Percentiles rank a stretch among this genome's conserved stretches.
Evolutionary conservation across 371 early-diverging fungal genomes (phyloP).

Genomic region (Syncephalastrum contaminatum): DNA sequence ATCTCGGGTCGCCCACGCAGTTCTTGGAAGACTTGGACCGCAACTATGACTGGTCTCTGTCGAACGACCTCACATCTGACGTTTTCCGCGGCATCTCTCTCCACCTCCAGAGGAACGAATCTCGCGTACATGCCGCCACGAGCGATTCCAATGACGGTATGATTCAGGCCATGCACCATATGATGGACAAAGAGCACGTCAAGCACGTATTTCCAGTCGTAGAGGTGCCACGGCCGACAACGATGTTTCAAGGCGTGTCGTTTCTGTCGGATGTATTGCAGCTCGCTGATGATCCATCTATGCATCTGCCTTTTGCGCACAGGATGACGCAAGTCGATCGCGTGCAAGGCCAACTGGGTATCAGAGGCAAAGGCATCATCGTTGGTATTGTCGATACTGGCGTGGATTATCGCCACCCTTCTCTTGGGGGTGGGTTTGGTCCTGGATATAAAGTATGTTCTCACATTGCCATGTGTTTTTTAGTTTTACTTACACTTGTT

Average conservation of each 20-base stretch:
- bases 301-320: slow-evolving; percentile 13
- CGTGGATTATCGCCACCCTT: slow-evolving; percentile 64
- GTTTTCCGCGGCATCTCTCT: slow-evolving; percentile 41
- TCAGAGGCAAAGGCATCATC: slow-evolving; percentile 60
- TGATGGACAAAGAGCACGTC: slow-evolving; percentile 21
- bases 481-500: background rate
- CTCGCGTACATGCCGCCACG: background rate
- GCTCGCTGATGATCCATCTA: slow-evolving; percentile 1
- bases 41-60: slow-evolving; percentile 23
- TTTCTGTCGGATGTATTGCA: background rate
- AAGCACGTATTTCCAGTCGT: slow-evolving; percentile 36
- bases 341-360: slow-evolving; percentile 19
- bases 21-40: slow-evolving; percentile 24
- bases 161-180: slow-evolving; percentile 9
- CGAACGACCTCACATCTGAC: slow-evolving; percentile 25
- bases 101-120: slow-evolving; percentile 9
- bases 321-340: slow-evolving; percentile 23
- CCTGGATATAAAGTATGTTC: slow-evolving; percentile 14
- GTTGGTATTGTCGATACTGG: slow-evolving; percentile 69
- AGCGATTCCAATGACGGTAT: background rate
- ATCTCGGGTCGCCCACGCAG: slow-evolving; percentile 19
- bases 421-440: slow-evolving; percentile 65
- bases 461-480: background rate
- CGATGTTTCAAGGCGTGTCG: background rate
- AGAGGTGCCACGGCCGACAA: slow-evolving; percentile 30